Evolutionary conservation across 345 rosid species (phyloP).

Genomic region (Syzygium oleosum): DNA sequence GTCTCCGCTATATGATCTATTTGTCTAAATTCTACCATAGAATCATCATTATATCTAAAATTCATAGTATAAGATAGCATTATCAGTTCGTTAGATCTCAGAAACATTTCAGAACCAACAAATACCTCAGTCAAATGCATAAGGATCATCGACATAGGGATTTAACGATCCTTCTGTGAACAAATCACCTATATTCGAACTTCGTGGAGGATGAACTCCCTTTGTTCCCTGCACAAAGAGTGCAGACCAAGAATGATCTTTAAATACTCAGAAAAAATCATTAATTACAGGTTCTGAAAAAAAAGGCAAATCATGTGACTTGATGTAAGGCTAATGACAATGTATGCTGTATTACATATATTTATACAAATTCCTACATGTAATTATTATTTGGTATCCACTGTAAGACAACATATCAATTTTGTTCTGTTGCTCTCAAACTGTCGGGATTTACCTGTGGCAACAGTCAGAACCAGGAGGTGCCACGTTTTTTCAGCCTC

Average conservation of each 20-base stretch:
- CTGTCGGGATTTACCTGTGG: not conserved
- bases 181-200: conserved; percentile 79
- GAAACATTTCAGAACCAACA: not conserved
- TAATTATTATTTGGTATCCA: not conserved
- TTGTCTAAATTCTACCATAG: not conserved
- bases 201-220: conserved; percentile 23
- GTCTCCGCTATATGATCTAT: not conserved
- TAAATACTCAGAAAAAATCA: not conserved
- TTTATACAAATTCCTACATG: not conserved
- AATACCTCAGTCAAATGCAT: conserved; percentile 63
- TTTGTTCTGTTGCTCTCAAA: not conserved
- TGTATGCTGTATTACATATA: not conserved
- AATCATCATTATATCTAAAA: not conserved
- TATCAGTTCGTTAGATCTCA: not conserved
- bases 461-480: not conserved
- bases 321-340: not conserved
- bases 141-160: conserved; percentile 93
- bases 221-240: conserved; percentile 35
- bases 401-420: not conserved
- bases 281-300: not conserved
- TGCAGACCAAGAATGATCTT: not conserved
- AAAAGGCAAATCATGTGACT: not conserved
- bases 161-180: conserved; percentile 88
- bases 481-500: not conserved
- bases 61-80: not conserved